Conservation (phyloP, 305 asterid species). For the Fraxinus dipetala region DNA sequence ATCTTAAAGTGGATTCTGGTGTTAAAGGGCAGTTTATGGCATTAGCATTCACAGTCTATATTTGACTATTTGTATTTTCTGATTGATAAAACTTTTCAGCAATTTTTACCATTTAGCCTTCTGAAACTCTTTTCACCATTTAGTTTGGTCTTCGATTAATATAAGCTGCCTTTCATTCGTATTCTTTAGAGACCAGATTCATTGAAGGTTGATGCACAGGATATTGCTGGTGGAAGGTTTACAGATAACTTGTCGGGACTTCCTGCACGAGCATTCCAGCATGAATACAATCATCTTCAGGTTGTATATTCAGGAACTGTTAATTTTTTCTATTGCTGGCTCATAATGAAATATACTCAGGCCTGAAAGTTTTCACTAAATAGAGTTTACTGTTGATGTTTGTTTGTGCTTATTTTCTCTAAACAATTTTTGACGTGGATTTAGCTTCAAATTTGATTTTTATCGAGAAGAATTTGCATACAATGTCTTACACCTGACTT, state of each 20-base stretch:
- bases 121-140: not conserved
- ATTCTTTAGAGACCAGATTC: conserved; percentile 83
- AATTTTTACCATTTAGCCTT: not conserved
- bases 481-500: not conserved
- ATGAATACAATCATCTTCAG: conserved; percentile 87
- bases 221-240: conserved; percentile 64
- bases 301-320: conserved; percentile 29
- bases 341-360: not conserved
- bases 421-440: not conserved
- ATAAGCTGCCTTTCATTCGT: not conserved
- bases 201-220: conserved; percentile 71
- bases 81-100: not conserved
- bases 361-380: not conserved
- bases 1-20: not conserved
- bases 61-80: not conserved
- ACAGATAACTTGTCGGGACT: conserved; percentile 59
- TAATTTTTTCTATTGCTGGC: not conserved
- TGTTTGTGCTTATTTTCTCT: not conserved
- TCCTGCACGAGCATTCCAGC: conserved; percentile 85
- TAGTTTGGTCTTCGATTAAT: conserved; percentile 1
- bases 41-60: not conserved
- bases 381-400: not conserved
- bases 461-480: not conserved
- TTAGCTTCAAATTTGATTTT: not conserved
- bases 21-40: not conserved